Evolutionary conservation across 176 grass and related monocot species (phyloP).

Genomic region (Hordeum marinum): DNA sequence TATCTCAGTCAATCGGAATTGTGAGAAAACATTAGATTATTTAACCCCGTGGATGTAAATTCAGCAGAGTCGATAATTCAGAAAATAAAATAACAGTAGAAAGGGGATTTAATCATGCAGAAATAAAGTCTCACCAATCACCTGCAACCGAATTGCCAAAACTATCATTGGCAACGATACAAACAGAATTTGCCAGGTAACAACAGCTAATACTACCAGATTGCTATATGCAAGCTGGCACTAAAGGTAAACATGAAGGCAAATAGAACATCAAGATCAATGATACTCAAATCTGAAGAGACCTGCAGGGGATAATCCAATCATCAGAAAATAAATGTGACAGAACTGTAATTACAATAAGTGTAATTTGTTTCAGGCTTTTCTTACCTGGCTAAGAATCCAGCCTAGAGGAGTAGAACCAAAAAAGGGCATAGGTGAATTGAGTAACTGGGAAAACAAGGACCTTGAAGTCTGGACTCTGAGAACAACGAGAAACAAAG

Average conservation of each 20-base stretch:
- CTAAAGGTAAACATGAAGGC: conserved; percentile 39
- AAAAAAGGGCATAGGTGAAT: conserved; percentile 80
- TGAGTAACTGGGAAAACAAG: conserved; percentile 77
- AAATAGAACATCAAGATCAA: conserved; percentile 91
- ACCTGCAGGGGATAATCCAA: conserved; percentile 49
- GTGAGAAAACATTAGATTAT: background rate
- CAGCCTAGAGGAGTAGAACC: conserved; percentile 91
- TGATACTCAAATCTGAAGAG: conserved; percentile 76
- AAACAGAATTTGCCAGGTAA: conserved; percentile 93
- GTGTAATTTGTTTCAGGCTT: background rate
- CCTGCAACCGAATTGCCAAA: conserved; percentile 72
- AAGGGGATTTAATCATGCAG: background rate
- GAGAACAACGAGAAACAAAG: conserved; percentile 42
- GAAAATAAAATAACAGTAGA: background rate
- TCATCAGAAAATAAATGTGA: background rate
- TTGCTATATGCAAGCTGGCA: conserved; percentile 62
- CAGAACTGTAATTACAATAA: background rate
- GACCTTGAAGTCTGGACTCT: conserved; percentile 80
- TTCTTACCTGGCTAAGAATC: conserved; percentile 78
- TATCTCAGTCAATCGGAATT: background rate
- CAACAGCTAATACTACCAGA: conserved; percentile 74
- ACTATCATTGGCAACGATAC: conserved; percentile 56
- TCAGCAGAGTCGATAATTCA: background rate
- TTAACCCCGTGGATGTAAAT: background rate
- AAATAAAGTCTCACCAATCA: conserved; percentile 11